Evolutionary conservation across 805 yeast genomes (phyloP).

Genomic region (Lipomyces chichibuensis): DNA sequence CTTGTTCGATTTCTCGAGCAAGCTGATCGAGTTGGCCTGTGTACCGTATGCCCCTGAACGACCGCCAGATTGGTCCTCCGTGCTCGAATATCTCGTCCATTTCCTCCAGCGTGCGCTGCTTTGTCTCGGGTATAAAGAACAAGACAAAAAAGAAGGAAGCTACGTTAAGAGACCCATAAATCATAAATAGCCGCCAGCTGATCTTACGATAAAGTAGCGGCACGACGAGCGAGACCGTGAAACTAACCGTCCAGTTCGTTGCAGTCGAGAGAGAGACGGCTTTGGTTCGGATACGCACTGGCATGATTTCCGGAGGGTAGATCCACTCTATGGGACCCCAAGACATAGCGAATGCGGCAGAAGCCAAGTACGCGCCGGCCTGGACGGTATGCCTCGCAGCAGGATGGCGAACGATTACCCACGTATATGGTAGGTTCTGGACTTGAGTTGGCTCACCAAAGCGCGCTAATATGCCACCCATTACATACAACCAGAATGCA

Average conservation of each 20-base stretch:
- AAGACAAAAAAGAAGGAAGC: conserved; percentile 34
- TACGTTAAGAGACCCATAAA: conserved; percentile 64
- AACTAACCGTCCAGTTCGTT: conserved; percentile 89
- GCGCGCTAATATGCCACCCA: conserved; percentile 40
- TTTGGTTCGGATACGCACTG: conserved; percentile 78
- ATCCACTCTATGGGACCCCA: conserved; percentile 60
- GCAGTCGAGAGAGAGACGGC: conserved; percentile 91
- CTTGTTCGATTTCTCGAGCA: not conserved
- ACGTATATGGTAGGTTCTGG: not conserved
- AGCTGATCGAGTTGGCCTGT: not conserved
- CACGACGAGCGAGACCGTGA: conserved; percentile 78
- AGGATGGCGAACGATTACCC: not conserved
- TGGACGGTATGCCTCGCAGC: conserved; percentile 58
- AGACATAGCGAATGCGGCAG: conserved; percentile 72
- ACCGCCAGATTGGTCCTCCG: conserved; percentile 1
- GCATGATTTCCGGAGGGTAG: conserved; percentile 53
- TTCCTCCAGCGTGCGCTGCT: conserved; percentile 1
- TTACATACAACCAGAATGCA: conserved; percentile 69
- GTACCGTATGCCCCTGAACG: not conserved
- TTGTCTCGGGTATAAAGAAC: conserved; percentile 29
- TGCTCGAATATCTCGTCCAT: conserved; percentile 24
- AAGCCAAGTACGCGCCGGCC: conserved; percentile 68
- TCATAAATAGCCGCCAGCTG: conserved; percentile 80
- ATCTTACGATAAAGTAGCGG: conserved; percentile 77
- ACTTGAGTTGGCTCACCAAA: not conserved